Evolutionary conservation across 345 rosid genomes (phyloP).

Genomic region (Noccaea bulbosa): DNA sequence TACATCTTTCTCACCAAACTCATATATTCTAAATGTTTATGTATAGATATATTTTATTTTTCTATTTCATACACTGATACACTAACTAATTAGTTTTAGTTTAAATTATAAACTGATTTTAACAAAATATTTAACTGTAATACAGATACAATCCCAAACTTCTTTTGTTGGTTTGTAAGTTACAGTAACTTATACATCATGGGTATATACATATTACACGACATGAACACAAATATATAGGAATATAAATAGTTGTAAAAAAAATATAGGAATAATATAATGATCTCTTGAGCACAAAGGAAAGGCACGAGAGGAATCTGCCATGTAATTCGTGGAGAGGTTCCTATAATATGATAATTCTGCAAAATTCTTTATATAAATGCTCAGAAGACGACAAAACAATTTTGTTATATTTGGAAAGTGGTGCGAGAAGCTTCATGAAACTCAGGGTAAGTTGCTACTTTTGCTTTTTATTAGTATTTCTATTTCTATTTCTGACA

Average conservation of each 20-base stretch:
- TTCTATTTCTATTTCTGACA: constrained; percentile 36
- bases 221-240: constrained; percentile 8
- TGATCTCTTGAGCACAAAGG: constrained; percentile 36
- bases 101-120: too few relatives aligned
- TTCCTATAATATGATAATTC: constrained; percentile 27
- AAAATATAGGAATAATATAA: neutral
- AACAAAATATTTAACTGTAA: too few relatives aligned
- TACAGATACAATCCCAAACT: too few relatives aligned
- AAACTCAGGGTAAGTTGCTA: constrained; percentile 42
- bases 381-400: constrained; percentile 34
- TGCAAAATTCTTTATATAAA: constrained; percentile 1
- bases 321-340: constrained; percentile 31
- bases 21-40: too few relatives aligned
- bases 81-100: too few relatives aligned
- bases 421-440: constrained; percentile 43
- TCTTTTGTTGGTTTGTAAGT: neutral
- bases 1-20: too few relatives aligned
- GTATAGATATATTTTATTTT: too few relatives aligned
- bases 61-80: too few relatives aligned
- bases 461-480: constrained; percentile 35
- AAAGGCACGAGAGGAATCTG: constrained; percentile 41
- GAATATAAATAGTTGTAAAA: neutral
- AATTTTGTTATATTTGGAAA: constrained; percentile 40
- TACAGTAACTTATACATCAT: neutral
- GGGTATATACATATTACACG: neutral